Base-by-base conservation (phyloP, 768 basidiomycete genomes). In the Kwoniella bestiolae region DNA sequence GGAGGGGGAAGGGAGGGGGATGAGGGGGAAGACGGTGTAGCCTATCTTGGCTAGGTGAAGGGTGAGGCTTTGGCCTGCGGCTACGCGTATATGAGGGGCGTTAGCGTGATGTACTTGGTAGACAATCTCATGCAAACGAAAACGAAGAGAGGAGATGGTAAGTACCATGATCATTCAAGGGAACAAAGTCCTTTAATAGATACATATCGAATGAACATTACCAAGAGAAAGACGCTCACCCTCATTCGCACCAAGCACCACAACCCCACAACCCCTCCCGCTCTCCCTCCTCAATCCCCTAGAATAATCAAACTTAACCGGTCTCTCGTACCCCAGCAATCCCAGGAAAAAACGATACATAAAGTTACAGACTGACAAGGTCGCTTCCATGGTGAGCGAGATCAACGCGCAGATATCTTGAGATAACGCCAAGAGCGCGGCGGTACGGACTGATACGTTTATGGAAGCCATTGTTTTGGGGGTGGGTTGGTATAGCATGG, bases 21-120 rank as follows among this genome's bases (percentile, higher is more conserved):
- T 55, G 23, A 77, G 59, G 16, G 75, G 69, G 55, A 77, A 77
- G 56, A 75, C 73, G 5, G 73, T 77, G 51, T 77, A 77, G 44
- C 75, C 75, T 12, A 63, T 63, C 59, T 70, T 70, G 14, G 75
- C 75, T 2, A 77, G 64, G 28, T 66, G 66, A 23, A 77, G 63
- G 4, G 71, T 72, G 14, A 77, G 62, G 2, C 65, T 63, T 60
- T 74, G 75, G 4, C 75, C 75, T 29, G 70, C 66, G 18, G 67
- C 73, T 74, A 52, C 0, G 11, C 3, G 38, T 9, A 23, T 25
- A 7, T 2, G 6, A 58, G 29, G 2, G 26, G 44, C n/a, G 29
- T 28, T 5, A 26, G 28, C 21, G 16, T 26, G 29, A 52, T 5
- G 21, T 52, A 52, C 11, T 52, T n/a, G n/a, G n/a, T n/a, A n/a